phyloP scores from a whole-genome alignment of 2,329 filamentous ascomycete genomes.

The Xylaria sp. region DNA sequence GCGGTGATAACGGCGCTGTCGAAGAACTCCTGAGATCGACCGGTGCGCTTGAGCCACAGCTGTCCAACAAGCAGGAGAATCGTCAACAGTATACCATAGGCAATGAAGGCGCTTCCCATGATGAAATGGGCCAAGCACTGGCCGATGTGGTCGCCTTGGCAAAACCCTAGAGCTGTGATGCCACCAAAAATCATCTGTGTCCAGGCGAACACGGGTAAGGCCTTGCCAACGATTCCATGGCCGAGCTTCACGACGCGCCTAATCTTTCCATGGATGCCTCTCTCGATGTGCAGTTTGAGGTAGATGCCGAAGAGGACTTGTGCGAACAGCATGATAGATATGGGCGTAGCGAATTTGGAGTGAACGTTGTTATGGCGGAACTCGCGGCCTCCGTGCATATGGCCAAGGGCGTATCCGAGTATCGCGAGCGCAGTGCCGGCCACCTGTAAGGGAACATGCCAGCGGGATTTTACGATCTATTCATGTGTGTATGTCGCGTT shows the following conservation, averaged over 20 bases:
- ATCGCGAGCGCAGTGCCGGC: slow-evolving; percentile 79
- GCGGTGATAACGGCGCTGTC: slow-evolving; percentile 90
- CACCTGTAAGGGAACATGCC: slow-evolving; percentile 92
- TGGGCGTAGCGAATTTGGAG: slow-evolving; percentile 78
- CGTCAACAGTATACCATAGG: slow-evolving; percentile 87
- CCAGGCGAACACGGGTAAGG: slow-evolving; percentile 88
- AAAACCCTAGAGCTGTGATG: slow-evolving; percentile 92
- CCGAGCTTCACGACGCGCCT: slow-evolving; percentile 75
- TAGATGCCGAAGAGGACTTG: slow-evolving; percentile 88
- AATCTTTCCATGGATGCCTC: slow-evolving; percentile 82
- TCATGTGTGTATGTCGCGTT: slow-evolving; percentile 28
- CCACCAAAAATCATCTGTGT: slow-evolving; percentile 95
- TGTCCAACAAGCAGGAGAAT: slow-evolving; percentile 90
- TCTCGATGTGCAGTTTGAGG: slow-evolving; percentile 88
- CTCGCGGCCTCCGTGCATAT: slow-evolving; percentile 87
- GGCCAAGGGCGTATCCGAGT: slow-evolving; percentile 89
- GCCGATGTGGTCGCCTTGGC: slow-evolving; percentile 87
- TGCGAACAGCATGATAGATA: slow-evolving; percentile 81
- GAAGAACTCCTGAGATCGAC: slow-evolving; percentile 95
- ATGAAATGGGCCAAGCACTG: slow-evolving; percentile 98
- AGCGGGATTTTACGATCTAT: slow-evolving; percentile 87
- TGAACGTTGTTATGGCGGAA: slow-evolving; percentile 83
- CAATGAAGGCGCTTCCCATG: slow-evolving; percentile 97
- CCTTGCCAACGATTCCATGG: slow-evolving; percentile 86
- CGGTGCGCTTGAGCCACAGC: slow-evolving; percentile 82